Conservation (phyloP, 2,329 filamentous ascomycete species). For the Diplodia intermedia region DNA sequence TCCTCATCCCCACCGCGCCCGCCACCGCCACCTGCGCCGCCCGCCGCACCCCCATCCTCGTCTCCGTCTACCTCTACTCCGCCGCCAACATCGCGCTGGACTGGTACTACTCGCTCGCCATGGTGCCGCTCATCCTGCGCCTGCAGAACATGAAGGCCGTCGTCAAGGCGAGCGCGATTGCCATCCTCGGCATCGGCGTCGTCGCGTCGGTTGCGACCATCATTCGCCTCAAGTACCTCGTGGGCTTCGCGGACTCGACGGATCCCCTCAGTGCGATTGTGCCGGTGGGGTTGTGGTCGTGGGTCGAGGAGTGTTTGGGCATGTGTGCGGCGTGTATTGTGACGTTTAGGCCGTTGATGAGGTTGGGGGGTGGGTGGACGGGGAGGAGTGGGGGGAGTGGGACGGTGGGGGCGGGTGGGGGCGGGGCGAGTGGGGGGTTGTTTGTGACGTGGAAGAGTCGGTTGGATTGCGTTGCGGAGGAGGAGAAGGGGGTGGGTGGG, state of each 20-base stretch:
- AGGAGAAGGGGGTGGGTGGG: background rate
- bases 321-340: constrained; percentile 24
- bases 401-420: background rate
- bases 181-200: constrained; percentile 22
- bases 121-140: constrained; percentile 25
- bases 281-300: constrained; percentile 2
- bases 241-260: constrained; percentile 15
- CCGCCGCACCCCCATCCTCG: background rate
- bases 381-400: background rate
- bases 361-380: background rate
- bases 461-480: background rate
- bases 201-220: constrained; percentile 20
- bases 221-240: constrained; percentile 21
- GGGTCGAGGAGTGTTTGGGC: constrained; percentile 17
- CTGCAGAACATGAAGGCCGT: constrained; percentile 16
- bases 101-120: constrained; percentile 30
- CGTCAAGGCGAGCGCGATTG: constrained; percentile 8
- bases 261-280: constrained; percentile 14
- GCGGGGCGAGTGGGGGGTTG: background rate
- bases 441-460: constrained; percentile 17
- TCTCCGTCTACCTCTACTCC: constrained; percentile 17
- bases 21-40: background rate
- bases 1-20: background rate
- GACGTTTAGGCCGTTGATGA: constrained; percentile 14
- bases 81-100: constrained; percentile 25